Evolutionary conservation across 768 basidiomycete species (phyloP).

Genomic region (Leccinum truebloodii): DNA sequence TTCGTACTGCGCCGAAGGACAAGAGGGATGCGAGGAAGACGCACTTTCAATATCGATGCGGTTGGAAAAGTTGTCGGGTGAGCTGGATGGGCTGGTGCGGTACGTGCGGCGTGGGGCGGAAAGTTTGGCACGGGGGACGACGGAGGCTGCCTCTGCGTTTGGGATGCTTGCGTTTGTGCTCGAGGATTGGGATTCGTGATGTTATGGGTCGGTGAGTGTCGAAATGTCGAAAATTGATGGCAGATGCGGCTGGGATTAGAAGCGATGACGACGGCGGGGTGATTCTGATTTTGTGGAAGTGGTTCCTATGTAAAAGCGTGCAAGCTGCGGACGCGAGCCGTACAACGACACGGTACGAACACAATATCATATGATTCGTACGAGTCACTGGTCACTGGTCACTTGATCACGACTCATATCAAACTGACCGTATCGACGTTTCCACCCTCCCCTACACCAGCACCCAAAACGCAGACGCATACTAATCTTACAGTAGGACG

Average conservation of each 20-base stretch:
- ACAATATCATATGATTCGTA: too few species aligned
- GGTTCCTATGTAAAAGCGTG: neutral
- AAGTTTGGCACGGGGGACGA: conserved; percentile 60
- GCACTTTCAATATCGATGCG: conserved; percentile 36
- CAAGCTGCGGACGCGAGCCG: neutral
- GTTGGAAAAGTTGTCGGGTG: conserved; percentile 66
- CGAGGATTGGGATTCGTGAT: conserved; percentile 66
- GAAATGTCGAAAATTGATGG: neutral
- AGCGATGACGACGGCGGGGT: neutral
- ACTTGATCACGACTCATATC: too few species aligned
- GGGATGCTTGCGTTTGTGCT: conserved; percentile 73
- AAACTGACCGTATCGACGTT: too few species aligned
- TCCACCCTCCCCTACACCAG: too few species aligned
- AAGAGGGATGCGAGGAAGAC: conserved; percentile 41
- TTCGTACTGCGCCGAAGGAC: conserved; percentile 6
- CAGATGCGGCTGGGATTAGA: neutral
- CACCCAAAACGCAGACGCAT: neutral
- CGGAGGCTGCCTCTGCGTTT: conserved; percentile 62
- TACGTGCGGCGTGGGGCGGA: conserved; percentile 69
- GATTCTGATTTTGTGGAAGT: too few species aligned
- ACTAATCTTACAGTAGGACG: neutral
- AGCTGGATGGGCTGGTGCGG: conserved; percentile 70
- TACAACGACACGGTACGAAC: neutral
- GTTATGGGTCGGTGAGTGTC: neutral
- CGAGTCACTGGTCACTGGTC: too few species aligned